Percentiles rank a stretch among this genome's conserved stretches.
These are phyloP conservation scores for Xylaria sp. DNA, from an alignment of 2,329 filamentous ascomycete species.

Conservation along the genomic window DNA sequence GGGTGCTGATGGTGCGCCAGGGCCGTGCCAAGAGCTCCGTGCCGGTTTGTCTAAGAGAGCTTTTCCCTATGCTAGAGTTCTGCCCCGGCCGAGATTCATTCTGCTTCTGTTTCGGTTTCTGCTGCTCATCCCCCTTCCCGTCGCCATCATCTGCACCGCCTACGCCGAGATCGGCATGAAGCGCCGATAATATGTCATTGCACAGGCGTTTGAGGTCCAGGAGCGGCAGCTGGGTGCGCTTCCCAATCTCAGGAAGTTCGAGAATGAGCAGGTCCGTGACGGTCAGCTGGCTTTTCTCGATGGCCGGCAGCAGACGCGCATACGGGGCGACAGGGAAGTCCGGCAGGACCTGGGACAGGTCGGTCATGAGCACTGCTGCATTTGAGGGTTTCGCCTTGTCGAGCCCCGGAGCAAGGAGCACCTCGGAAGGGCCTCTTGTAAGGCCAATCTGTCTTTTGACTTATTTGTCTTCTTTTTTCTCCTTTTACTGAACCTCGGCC, in stretches of 20 bases:
- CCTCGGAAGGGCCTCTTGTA: conserved; percentile 10
- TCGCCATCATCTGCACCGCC: conserved; percentile 11
- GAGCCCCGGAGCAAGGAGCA: conserved; percentile 26
- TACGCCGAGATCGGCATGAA: conserved; percentile 71
- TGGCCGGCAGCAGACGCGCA: conserved; percentile 77
- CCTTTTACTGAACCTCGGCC: background rate
- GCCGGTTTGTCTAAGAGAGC: conserved; percentile 50
- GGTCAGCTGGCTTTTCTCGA: conserved; percentile 82
- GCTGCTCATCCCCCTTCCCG: background rate
- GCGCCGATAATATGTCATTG: conserved; percentile 71
- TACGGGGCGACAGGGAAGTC: conserved; percentile 78
- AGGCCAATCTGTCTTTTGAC: background rate
- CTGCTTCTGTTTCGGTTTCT: conserved; percentile 34
- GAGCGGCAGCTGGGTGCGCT: conserved; percentile 83
- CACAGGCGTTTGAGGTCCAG: conserved; percentile 81
- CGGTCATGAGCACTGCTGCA: conserved; percentile 72
- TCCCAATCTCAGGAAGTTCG: conserved; percentile 84
- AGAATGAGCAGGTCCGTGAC: conserved; percentile 87
- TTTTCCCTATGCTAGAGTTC: background rate
- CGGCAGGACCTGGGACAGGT: conserved; percentile 85
- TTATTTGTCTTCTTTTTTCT: background rate
- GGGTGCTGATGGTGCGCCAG: conserved; percentile 78
- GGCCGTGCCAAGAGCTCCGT: conserved; percentile 52
- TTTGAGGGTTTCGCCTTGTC: conserved; percentile 31
- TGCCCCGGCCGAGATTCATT: conserved; percentile 17